These are phyloP conservation scores for Toxicodendron radicans DNA, from an alignment of 345 rosid genomes.

Conservation along the genomic window DNA sequence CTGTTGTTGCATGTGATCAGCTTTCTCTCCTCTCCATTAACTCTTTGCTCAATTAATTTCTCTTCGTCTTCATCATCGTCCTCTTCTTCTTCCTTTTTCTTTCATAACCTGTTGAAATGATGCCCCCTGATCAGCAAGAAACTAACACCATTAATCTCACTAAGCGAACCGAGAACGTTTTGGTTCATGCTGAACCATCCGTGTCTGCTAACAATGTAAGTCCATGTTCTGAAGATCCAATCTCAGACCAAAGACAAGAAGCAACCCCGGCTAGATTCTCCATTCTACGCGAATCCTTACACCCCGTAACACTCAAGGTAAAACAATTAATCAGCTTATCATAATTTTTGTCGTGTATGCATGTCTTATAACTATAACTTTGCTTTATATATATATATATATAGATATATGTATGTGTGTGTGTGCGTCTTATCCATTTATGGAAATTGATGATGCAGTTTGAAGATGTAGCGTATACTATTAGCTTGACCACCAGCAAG, in stretches of 20 bases:
- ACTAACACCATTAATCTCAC: slow-evolving; percentile 21
- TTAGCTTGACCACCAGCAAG: slow-evolving; percentile 34
- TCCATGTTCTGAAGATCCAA: slow-evolving; percentile 38
- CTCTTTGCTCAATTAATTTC: neutral
- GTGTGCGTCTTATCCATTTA: neutral
- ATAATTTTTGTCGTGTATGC: neutral
- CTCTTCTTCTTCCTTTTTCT: neutral
- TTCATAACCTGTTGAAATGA: slow-evolving; percentile 27
- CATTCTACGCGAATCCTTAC: slow-evolving; percentile 49
- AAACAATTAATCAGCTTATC: neutral
- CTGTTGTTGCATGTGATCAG: slow-evolving; percentile 36
- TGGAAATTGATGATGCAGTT: slow-evolving; percentile 46
- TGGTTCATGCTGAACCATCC: slow-evolving; percentile 53
- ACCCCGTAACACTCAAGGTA: slow-evolving; percentile 77
- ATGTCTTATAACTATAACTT: neutral
- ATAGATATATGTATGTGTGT: too few species aligned
- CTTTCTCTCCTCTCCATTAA: slow-evolving; percentile 1
- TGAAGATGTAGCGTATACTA: slow-evolving; percentile 62
- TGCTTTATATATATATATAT: neutral
- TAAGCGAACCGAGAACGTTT: slow-evolving; percentile 37
- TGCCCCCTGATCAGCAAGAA: slow-evolving; percentile 68
- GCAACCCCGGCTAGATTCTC: slow-evolving; percentile 39
- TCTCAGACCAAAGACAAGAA: slow-evolving; percentile 21
- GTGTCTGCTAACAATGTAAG: slow-evolving; percentile 37
- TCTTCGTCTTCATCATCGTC: neutral